Evolutionary conservation across 2,329 filamentous ascomycete species (phyloP).

Genomic region (Stylonectria norvegica): DNA sequence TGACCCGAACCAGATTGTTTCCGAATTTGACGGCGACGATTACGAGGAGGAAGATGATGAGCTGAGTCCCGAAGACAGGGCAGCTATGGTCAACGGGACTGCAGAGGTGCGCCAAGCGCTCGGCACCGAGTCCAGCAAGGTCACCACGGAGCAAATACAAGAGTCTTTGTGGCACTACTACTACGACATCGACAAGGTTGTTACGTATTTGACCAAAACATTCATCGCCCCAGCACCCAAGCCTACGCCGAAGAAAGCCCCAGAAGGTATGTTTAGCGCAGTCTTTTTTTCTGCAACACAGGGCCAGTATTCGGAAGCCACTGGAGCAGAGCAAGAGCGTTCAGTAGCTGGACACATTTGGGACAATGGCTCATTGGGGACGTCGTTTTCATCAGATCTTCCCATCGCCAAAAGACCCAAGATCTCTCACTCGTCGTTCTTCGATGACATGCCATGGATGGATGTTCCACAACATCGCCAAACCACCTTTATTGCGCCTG

Average conservation of each 20-base stretch:
- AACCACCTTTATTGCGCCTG: conserved; percentile 59
- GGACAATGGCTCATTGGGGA: conserved; percentile 3
- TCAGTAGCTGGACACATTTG: conserved; percentile 11
- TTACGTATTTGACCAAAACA: conserved; percentile 72
- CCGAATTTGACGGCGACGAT: conserved; percentile 48
- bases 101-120: conserved; percentile 63
- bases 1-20: conserved; percentile 45
- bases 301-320: conserved; percentile 24
- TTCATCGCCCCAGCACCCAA: conserved; percentile 48
- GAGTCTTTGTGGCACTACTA: conserved; percentile 95
- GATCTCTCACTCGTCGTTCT: conserved; percentile 55
- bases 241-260: conserved; percentile 39
- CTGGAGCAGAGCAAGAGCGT: conserved; percentile 32
- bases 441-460: conserved; percentile 83
- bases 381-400: conserved; percentile 5
- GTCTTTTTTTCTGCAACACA: conserved; percentile 32
- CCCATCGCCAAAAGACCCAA: conserved; percentile 18
- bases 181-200: conserved; percentile 84
- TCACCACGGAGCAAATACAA: conserved; percentile 67
- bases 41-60: conserved; percentile 45
- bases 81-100: conserved; percentile 60
- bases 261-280: conserved; percentile 40
- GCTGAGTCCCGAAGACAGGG: conserved; percentile 46
- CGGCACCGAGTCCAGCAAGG: conserved; percentile 55
- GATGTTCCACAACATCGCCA: conserved; percentile 64